Base-by-base conservation (phyloP, 2,329 filamentous ascomycete species). In the Metarhizium guizhouense region DNA sequence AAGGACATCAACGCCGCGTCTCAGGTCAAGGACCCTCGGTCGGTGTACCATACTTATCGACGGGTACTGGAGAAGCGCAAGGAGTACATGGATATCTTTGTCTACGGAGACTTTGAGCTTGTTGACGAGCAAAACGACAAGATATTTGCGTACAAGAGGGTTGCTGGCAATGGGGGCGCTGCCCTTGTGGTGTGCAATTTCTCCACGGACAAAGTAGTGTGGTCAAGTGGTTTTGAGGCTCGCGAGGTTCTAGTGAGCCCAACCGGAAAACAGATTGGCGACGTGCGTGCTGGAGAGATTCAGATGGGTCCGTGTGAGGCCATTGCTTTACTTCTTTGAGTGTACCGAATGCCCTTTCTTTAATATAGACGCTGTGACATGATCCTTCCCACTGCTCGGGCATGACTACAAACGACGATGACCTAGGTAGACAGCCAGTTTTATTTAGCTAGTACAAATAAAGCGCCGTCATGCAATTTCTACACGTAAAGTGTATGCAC, bases 31-130 rank as follows among this genome's bases (percentile, higher is more conserved):
- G 72, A 81, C 57, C 64, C 65, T 2, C 64, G 72, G 6, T 84
- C 79, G 7, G 76, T 84, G 20, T 81, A 85, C 64, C 70, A 75
- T 57, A 86, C 82, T 67, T 91, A 85, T 77, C 76, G 79, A 47
- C 68, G 69, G 0, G 76, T 85, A 54, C 72, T 89, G n/a, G 64
- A 70, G 30, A 64, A 84, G 53, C 78, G 87, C 58, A 87, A 87
- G 64, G 67, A 77, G 49, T 73, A 82, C 62, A 76, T 76, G 48
- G 80, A 87, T 58, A 65, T 87, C 1, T 83, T 90, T 56, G 79
- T 88, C 3, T 88, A 88, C 61, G 86, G 86, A 0, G 73, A 81
- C 54, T 76, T 74, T 54, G 63, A 63, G n/a, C 65, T 73, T 34
- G 64, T 71, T 13, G 71, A 74, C 56, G 67, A 72, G 55, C 54